These are phyloP conservation scores for Alloteropsis semialata DNA, from an alignment of 176 grass and related monocot genomes.

Conservation along the genomic window DNA sequence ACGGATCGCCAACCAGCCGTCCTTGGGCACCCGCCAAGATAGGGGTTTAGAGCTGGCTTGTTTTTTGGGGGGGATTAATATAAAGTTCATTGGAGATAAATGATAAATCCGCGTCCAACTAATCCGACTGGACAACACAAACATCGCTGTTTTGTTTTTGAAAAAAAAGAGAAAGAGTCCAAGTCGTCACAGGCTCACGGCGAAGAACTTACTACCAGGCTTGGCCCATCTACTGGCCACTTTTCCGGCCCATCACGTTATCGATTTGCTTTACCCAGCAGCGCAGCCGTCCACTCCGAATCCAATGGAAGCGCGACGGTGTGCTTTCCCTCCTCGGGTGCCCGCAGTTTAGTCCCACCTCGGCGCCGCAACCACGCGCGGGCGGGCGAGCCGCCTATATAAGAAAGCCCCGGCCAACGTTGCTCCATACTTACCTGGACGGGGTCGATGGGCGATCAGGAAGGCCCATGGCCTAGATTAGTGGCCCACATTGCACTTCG, in stretches of 20 bases:
- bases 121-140: not conserved
- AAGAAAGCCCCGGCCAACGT: not conserved
- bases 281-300: not conserved
- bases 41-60: too few species aligned
- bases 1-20: slow-evolving; percentile 22
- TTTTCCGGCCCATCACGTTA: not conserved
- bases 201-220: not conserved
- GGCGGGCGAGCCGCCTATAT: not conserved
- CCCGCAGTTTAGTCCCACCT: not conserved
- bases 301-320: not conserved
- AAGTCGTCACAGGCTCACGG: not conserved
- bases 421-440: slow-evolving; percentile 22
- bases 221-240: not conserved
- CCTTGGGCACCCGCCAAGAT: slow-evolving; percentile 23
- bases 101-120: not conserved
- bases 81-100: too few species aligned
- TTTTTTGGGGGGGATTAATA: too few species aligned
- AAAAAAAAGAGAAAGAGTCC: not conserved
- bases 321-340: not conserved
- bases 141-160: too few species aligned
- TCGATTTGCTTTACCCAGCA: too few species aligned
- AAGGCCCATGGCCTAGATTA: slow-evolving; percentile 15
- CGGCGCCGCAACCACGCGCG: too few species aligned
- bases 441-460: slow-evolving; percentile 21
- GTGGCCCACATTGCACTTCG: slow-evolving; percentile 43